Base-by-base conservation (phyloP, 495 filamentous ascomycete species). In the Aspergillus homomorphus region DNA sequence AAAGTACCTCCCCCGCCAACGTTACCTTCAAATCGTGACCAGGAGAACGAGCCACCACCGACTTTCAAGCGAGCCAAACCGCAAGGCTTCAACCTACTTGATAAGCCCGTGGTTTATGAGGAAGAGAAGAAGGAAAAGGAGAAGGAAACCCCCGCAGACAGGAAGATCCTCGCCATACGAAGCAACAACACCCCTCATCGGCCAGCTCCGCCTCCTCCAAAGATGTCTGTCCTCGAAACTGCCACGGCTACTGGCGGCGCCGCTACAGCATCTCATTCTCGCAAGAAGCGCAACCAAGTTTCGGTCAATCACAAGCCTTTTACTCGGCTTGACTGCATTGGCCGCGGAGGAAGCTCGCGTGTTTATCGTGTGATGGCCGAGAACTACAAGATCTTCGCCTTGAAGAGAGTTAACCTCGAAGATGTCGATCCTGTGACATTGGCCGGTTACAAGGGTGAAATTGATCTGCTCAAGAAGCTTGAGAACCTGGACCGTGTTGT, bases 291-390 rank as follows among this genome's bases (percentile, higher is more conserved):
- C 48, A 88, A 87, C 33, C 82, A 89, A 56, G 82, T 98, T 16
- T 83, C 86, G 9, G 89, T 98, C 52, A 98, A 98, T 67, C 90
- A 91, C 67, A 95, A 94, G 67, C 83, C 83, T 19, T 98, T 96
- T 67, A 91, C 89, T 16, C 84, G 91, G 21, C 81, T 98, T 54
- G 93, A 96, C 67, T 89, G 86, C 55, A 88, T 98, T 54, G 94
- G 95, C 2, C 87, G 91, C 44, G 94, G 94, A 56, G 94, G 94
- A 21, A 96, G 90, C 59, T 89, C 89, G 28, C 89, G 92, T 62
- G 94, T 98, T 1, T 98, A 96, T 68, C 89, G 92, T 44, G 94
- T 98, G 7, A 95, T 96, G 82, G 93, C 94, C 0, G 95, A 98
- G 66, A 98, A 94, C 68, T 91, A 87, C 60, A 95, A 92, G 72